These are phyloP conservation scores for Pharnaceum exiguum DNA, from an alignment of 148 eudicot genomes.

Conservation along the genomic window DNA sequence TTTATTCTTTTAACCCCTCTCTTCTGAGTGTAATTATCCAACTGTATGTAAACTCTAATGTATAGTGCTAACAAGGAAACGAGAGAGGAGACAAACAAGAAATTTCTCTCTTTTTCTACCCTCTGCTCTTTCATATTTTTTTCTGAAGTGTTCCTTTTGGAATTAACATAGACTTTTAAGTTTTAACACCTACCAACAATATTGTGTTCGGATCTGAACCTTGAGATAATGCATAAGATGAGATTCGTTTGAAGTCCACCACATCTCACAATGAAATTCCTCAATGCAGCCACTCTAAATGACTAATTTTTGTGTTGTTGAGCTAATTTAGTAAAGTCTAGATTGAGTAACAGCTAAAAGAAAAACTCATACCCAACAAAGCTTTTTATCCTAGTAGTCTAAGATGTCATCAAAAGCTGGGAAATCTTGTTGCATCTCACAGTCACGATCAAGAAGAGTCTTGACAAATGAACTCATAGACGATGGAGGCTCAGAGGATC, in stretches of 20 bases:
- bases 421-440: slow-evolving; percentile 48
- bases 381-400: slow-evolving; percentile 29
- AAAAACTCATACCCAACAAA: background rate
- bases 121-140: background rate
- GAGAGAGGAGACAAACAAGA: slow-evolving; percentile 3
- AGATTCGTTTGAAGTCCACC: too few relatives aligned
- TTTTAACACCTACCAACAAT: too few relatives aligned
- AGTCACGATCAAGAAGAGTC: slow-evolving; percentile 59
- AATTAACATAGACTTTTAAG: too few relatives aligned
- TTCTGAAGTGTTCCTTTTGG: too few relatives aligned
- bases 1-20: background rate
- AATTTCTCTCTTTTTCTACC: background rate
- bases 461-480: slow-evolving; percentile 59
- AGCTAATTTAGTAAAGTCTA: background rate
- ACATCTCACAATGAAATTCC: too few relatives aligned
- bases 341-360: background rate
- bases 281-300: background rate
- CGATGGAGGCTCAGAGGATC: slow-evolving; percentile 25
- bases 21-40: slow-evolving; percentile 16
- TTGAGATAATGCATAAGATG: too few relatives aligned
- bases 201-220: too few relatives aligned
- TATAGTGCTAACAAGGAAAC: slow-evolving; percentile 15
- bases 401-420: slow-evolving; percentile 53
- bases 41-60: slow-evolving; percentile 15
- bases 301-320: background rate